phyloP scores from a whole-genome alignment of 352 stramenopile genomes.

The Globisporangium sylvaticum region DNA sequence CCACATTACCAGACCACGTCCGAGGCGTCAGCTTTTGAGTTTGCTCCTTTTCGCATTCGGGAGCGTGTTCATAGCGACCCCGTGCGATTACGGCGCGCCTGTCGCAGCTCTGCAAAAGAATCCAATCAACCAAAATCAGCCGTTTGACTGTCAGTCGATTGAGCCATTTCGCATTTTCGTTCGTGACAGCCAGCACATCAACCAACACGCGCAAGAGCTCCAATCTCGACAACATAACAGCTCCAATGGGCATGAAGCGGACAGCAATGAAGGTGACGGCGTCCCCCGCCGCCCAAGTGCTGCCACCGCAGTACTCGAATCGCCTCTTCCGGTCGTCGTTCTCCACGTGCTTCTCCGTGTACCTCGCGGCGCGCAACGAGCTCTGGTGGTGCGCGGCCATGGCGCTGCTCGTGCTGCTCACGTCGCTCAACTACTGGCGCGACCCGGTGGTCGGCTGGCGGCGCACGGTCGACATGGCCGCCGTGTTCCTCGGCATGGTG shows the following conservation, averaged over 20 bases:
- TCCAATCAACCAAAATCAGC: neutral
- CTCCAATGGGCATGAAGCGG: neutral
- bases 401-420: constrained; percentile 69
- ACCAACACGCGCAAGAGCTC: neutral
- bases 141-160: neutral
- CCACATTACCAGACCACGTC: neutral
- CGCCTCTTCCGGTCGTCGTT: constrained; percentile 76
- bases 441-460: constrained; percentile 71
- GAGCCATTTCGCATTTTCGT: constrained; percentile 7
- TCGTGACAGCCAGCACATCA: constrained; percentile 1
- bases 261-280: neutral
- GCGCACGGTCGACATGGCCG: constrained; percentile 61
- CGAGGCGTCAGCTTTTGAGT: neutral
- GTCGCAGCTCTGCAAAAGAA: constrained; percentile 3
- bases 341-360: constrained; percentile 61
- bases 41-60: neutral
- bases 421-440: constrained; percentile 86
- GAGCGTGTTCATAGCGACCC: neutral
- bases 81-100: neutral
- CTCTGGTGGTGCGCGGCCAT: constrained; percentile 63
- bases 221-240: neutral
- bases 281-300: constrained; percentile 28
- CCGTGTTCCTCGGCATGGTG: constrained; percentile 46
- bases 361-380: constrained; percentile 39
- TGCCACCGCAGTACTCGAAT: constrained; percentile 60